These are phyloP conservation scores for Monosporascus sp. DNA, from an alignment of 2,329 filamentous ascomycete species.

Conservation along the genomic window DNA sequence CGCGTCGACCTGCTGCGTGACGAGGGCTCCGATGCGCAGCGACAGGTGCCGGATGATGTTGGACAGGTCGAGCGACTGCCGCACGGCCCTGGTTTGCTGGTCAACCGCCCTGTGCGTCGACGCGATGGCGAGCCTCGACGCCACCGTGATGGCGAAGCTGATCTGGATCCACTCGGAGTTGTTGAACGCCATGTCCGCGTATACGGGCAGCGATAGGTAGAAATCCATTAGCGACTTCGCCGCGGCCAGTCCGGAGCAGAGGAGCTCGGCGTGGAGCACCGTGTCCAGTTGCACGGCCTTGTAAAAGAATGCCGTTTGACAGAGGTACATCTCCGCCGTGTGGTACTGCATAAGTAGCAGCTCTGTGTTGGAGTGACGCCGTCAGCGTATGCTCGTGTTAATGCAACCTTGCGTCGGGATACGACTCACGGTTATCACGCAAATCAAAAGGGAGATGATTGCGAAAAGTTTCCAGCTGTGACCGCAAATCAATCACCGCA, in stretches of 20 bases:
- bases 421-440: constrained; percentile 25
- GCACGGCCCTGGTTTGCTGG: background rate
- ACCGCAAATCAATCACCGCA: constrained; percentile 24
- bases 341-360: constrained; percentile 34
- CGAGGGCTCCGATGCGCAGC: constrained; percentile 1
- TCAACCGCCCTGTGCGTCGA: background rate
- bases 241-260: constrained; percentile 16
- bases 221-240: constrained; percentile 21
- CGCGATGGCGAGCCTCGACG: constrained; percentile 6
- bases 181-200: constrained; percentile 30
- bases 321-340: constrained; percentile 33
- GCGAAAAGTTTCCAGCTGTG: constrained; percentile 28
- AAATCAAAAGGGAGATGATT: constrained; percentile 22
- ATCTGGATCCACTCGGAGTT: constrained; percentile 36
- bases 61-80: background rate
- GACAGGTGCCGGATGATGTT: background rate
- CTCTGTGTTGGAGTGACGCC: constrained; percentile 15
- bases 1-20: constrained; percentile 3
- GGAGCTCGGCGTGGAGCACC: constrained; percentile 5
- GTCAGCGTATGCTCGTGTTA: too few species aligned
- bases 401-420: background rate
- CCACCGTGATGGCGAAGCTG: constrained; percentile 22
- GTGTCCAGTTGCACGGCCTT: constrained; percentile 12
- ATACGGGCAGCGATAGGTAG: constrained; percentile 29
- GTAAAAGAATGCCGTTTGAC: constrained; percentile 32